Conservation (phyloP, 768 basidiomycete genomes). For the Amanita inopinata region DNA sequence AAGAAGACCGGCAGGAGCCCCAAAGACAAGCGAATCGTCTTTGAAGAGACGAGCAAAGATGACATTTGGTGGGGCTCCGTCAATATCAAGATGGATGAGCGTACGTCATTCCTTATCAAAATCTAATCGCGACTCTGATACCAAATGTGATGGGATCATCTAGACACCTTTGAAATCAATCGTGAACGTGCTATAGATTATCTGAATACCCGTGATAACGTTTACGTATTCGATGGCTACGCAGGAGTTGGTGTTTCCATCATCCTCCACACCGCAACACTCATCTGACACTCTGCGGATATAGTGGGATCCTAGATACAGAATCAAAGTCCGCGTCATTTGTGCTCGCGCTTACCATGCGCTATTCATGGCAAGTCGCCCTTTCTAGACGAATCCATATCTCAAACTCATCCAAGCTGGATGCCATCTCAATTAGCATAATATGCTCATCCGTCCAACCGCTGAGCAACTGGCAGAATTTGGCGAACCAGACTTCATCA, state of each 20-base stretch:
- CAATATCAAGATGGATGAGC: conserved; percentile 98
- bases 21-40: conserved; percentile 99
- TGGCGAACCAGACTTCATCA: conserved; percentile 98
- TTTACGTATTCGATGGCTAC: conserved; percentile 95
- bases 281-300: conserved; percentile 11
- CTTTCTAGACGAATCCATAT: too few relatives aligned
- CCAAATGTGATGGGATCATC: too few relatives aligned
- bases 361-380: conserved; percentile 89
- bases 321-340: conserved; percentile 99
- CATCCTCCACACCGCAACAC: conserved; percentile 6
- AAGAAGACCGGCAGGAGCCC: conserved; percentile 98
- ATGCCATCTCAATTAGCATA: conserved; percentile 48
- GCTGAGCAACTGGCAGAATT: conserved; percentile 89
- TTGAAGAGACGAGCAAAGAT: conserved; percentile 91
- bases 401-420: conserved; percentile 13
- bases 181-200: conserved; percentile 99
- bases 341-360: conserved; percentile 98
- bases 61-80: conserved; percentile 99
- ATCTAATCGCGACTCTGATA: background rate
- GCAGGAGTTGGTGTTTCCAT: conserved; percentile 64
- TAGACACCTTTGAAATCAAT: conserved; percentile 99
- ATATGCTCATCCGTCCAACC: conserved; percentile 99
- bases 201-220: conserved; percentile 95
- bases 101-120: conserved; percentile 35
- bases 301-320: conserved; percentile 97